phyloP scores from a whole-genome alignment of 192 early-diverging fungal genomes.

The Gamsiella multidivaricata region DNA sequence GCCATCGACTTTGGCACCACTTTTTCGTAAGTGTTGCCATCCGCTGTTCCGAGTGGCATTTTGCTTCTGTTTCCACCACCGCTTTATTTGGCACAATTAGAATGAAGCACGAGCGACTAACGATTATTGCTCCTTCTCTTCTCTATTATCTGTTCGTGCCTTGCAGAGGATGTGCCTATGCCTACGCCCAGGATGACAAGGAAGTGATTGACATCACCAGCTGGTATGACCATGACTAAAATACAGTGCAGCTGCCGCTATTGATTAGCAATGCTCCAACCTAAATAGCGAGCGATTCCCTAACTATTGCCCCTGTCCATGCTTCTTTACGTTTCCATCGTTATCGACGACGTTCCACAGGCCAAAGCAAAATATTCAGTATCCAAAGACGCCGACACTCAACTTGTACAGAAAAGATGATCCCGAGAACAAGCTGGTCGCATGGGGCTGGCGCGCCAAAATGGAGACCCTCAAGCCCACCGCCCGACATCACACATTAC shows the following conservation, averaged over 20 bases:
- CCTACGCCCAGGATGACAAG: slow-evolving; percentile 44
- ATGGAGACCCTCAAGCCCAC: slow-evolving; percentile 46
- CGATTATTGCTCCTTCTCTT: background rate
- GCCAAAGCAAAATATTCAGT: slow-evolving; percentile 50
- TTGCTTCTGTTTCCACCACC: background rate
- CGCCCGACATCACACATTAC: slow-evolving; percentile 42
- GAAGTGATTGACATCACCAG: slow-evolving; percentile 48
- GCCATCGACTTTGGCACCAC: slow-evolving; percentile 48
- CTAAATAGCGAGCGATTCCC: background rate
- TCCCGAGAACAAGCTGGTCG: slow-evolving; percentile 52
- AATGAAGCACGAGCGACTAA: too few species aligned
- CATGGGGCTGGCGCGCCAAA: slow-evolving; percentile 57
- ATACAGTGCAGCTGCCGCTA: background rate
- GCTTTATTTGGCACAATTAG: background rate
- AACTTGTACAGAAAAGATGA: slow-evolving; percentile 56
- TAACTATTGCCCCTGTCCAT: background rate
- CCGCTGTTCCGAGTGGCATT: background rate
- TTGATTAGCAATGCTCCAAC: background rate
- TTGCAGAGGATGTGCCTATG: slow-evolving; percentile 38
- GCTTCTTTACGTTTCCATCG: background rate
- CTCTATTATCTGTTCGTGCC: background rate
- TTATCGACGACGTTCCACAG: slow-evolving; percentile 1
- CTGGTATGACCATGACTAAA: slow-evolving; percentile 26
- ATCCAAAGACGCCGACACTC: slow-evolving; percentile 59
- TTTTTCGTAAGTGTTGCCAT: slow-evolving; percentile 31